Evolutionary conservation across 768 basidiomycete species (phyloP), one percentile per base, ranked within the genome.

Genomic region (Rhizopogon vulgaris): DNA sequence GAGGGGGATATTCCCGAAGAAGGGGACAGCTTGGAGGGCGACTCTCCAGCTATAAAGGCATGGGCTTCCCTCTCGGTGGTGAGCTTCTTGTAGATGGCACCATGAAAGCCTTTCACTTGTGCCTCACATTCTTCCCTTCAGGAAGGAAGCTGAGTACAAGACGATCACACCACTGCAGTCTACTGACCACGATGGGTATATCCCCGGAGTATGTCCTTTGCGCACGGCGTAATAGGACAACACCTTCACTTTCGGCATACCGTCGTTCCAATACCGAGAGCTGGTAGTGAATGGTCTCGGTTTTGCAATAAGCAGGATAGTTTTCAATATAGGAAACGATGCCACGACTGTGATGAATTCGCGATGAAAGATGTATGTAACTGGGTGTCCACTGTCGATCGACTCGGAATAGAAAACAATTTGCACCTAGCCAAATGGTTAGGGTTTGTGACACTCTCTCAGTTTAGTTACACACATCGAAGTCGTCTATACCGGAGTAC

Each of bases 221-320:
- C 71, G 73, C 7, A 95, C 90, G 24, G 89, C 87, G 63, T 91
- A 93, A 64, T 77, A 90, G 4, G 64, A 72, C n/a, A 57, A 72
- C n/a, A 57, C 69, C 62, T 78, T 80, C 14, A 67, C 58, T 49
- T 70, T 73, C 1, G 69, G 70, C 73, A 76, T 73, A 1, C 48
- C 39, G 18, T 34, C 14, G 51, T 38, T 43, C 36, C 45, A 49
- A 28, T 15, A 24, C 8, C 22, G 30, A 4, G 17, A 45, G 17
- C 28, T 18, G 18, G 43, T 45, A 32, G 43, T 32, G 3, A 45
- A 45, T 17, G 28, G 18, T 45, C 43, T 45, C 43, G 30, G 18
- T 45, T 14, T 45, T 45, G 43, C 8, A 15, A 32, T 10, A 30
- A 30, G 18, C 18, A 45, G 18, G 8, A 18, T 4, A 4, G 43